Evolutionary conservation across 345 rosid genomes (phyloP).

Genomic region (Lumnitzera racemosa): DNA sequence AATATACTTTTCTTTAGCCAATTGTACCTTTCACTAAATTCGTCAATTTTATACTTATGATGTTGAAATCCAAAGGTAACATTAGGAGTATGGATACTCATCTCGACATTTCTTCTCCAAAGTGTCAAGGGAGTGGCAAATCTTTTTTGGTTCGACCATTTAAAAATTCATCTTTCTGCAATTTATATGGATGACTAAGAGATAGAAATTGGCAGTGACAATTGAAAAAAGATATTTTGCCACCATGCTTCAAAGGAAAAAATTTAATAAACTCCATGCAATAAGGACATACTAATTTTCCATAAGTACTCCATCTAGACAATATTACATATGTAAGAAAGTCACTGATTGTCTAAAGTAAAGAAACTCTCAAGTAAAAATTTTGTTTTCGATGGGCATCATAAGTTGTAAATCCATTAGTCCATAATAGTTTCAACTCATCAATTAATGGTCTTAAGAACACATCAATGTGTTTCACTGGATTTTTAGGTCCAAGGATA

Average conservation of each 20-base stretch:
- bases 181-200: neutral
- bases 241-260: neutral
- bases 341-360: constrained; percentile 11
- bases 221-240: neutral
- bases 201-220: neutral
- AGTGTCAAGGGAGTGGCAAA: neutral
- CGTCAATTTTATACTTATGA: too few species aligned
- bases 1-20: too few species aligned
- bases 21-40: too few species aligned
- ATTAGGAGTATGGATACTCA: too few species aligned
- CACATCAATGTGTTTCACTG: neutral
- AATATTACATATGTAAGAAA: constrained; percentile 7
- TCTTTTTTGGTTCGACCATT: neutral
- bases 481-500: neutral
- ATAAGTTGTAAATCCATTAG: neutral
- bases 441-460: constrained; percentile 3
- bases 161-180: neutral
- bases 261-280: neutral
- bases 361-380: neutral
- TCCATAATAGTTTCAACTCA: constrained; percentile 2
- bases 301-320: too few species aligned
- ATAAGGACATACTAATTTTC: too few species aligned
- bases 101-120: neutral
- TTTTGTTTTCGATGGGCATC: neutral
- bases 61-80: too few species aligned